Conservation (phyloP, 352 stramenopile genomes). For the Discostella stelligera region DNA sequence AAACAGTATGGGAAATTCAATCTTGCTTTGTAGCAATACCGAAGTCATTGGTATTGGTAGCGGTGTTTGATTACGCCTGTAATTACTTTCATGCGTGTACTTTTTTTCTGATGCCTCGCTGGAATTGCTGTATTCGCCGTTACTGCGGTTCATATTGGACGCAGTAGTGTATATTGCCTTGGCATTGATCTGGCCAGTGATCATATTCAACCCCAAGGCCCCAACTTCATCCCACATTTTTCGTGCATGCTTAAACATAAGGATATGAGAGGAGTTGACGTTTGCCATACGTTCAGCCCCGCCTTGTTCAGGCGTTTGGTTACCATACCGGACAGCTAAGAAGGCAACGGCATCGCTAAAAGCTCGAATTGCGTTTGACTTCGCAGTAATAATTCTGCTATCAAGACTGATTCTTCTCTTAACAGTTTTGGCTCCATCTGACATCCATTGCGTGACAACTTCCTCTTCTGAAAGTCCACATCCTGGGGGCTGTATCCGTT, state of each 20-base stretch:
- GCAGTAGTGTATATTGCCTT: slow-evolving; percentile 36
- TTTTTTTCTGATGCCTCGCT: slow-evolving; percentile 9
- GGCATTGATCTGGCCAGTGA: slow-evolving; percentile 51
- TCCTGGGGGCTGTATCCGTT: slow-evolving; percentile 61
- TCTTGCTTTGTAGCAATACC: slow-evolving; percentile 52
- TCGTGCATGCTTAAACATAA: slow-evolving; percentile 40
- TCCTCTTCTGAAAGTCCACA: slow-evolving; percentile 56
- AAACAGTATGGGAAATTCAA: slow-evolving; percentile 69
- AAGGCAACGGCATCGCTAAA: slow-evolving; percentile 43
- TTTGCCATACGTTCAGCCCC: slow-evolving; percentile 17
- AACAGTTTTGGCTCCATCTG: neutral
- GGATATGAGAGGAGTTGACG: slow-evolving; percentile 26
- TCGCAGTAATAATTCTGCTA: slow-evolving; percentile 18
- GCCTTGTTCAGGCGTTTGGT: slow-evolving; percentile 8
- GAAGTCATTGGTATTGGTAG: slow-evolving; percentile 46
- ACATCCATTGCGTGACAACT: slow-evolving; percentile 2
- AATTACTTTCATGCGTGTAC: neutral
- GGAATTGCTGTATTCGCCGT: neutral
- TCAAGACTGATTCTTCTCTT: slow-evolving; percentile 2
- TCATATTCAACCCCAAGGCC: slow-evolving; percentile 44
- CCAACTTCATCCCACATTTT: slow-evolving; percentile 43
- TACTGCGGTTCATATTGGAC: neutral
- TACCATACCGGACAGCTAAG: slow-evolving; percentile 38
- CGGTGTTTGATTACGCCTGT: slow-evolving; percentile 3
- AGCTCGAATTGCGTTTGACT: slow-evolving; percentile 41